These are phyloP conservation scores for Phytophthora lateralis DNA, from an alignment of 352 stramenopile genomes.

Conservation along the genomic window DNA sequence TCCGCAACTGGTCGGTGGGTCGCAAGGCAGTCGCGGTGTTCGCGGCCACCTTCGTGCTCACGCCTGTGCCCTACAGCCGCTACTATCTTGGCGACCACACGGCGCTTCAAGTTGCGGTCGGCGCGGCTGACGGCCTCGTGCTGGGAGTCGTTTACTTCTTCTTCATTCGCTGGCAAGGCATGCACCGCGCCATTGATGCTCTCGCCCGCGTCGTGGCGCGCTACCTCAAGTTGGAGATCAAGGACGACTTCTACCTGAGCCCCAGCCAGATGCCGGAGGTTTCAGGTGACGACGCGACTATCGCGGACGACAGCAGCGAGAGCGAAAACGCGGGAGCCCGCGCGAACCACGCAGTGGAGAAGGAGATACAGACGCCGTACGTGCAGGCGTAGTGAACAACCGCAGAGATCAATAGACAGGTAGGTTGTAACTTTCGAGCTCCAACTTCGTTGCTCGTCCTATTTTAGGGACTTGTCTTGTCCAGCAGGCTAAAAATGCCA, in stretches of 20 bases:
- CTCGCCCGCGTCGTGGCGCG: slow-evolving; percentile 25
- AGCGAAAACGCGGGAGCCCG: slow-evolving; percentile 25
- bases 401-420: slow-evolving; percentile 20
- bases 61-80: slow-evolving; percentile 51
- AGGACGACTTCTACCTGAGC: slow-evolving; percentile 47
- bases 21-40: slow-evolving; percentile 23
- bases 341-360: slow-evolving; percentile 16
- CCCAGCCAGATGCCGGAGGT: slow-evolving; percentile 11
- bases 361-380: slow-evolving; percentile 34
- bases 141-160: slow-evolving; percentile 47
- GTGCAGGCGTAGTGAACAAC: slow-evolving; percentile 22
- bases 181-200: slow-evolving; percentile 31
- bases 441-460: background rate
- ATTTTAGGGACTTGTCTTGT: slow-evolving; percentile 21
- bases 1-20: slow-evolving; percentile 24
- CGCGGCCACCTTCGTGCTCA: slow-evolving; percentile 28
- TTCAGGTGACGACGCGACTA: slow-evolving; percentile 22
- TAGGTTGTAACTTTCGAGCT: slow-evolving; percentile 13
- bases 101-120: slow-evolving; percentile 38
- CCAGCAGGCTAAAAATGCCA: slow-evolving; percentile 23
- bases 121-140: slow-evolving; percentile 37
- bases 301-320: slow-evolving; percentile 39
- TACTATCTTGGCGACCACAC: slow-evolving; percentile 58
- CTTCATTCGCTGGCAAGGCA: slow-evolving; percentile 35
- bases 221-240: slow-evolving; percentile 37